Base-by-base conservation (phyloP, 148 eudicot genomes). In the Silene uniflora region DNA sequence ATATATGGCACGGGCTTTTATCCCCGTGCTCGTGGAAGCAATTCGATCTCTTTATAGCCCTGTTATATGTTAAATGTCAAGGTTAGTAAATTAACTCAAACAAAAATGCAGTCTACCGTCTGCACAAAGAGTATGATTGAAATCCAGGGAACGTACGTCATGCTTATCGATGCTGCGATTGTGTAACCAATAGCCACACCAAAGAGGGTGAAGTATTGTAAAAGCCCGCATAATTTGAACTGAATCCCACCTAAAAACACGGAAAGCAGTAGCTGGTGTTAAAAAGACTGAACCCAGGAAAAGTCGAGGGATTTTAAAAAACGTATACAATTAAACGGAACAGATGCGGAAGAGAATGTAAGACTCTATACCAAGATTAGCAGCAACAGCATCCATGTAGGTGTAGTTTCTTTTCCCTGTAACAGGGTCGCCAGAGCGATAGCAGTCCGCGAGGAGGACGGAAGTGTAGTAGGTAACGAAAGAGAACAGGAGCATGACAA, bases 301-400 rank as follows among this genome's bases (percentile, higher is more conserved):
- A 29, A 29, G 32, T 29, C 32, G 32, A 1, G 32, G 32, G 32
- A 1, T 1, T 29, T 29, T 29, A 1, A 1, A 1, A 29, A 29
- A 29, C 32, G 32, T 29, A 29, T 29, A 29, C 32, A 46, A 46
- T 46, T 6, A 46, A 46, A 46, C 7, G 11, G 49, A 46, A 46
- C 49, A 10, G 7, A 0, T 46, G 49, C 32, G 6, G 8, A 2
- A 6, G 49, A 6, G 10, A 46, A 46, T 46, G 8, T 46, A 6
- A 6, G 49, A 10, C 4, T 46, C 8, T 0, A 6, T 14, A 16
- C 97, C 97, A 19, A 91, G 88, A 73, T 84, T 89, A 23, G 91
- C 71, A 16, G 66, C 75, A 21, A 91, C 97, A 2, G 97, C 93
- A n/a, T 91, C 93, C 97, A 91, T 91, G 86, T 89, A 91, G 5